A percentile compares a stretch with the other conserved stretches of the same genome.
These are phyloP conservation scores for Paramecium caudatum DNA, from an alignment of 73 alveolate species.

Conservation along the genomic window DNA sequence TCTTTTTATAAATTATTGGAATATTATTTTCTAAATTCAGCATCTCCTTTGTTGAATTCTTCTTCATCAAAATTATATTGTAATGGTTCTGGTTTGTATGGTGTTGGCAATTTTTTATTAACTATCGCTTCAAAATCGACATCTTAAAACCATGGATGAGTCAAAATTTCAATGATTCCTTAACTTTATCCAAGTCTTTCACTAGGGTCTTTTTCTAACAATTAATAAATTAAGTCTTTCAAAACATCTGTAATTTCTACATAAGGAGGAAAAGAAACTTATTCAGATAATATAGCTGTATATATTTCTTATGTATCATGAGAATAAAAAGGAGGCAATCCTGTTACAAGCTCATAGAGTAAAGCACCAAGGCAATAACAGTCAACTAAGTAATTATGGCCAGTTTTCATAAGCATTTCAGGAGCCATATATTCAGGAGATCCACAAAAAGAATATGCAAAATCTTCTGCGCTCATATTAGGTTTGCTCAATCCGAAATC, in stretches of 20 bases:
- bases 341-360: conserved; percentile 80
- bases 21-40: conserved; percentile 71
- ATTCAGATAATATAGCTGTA: conserved; percentile 66
- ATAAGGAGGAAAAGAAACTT: conserved; percentile 66
- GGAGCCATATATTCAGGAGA: conserved; percentile 86
- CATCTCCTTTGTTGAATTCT: conserved; percentile 74
- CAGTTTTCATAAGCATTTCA: conserved; percentile 80
- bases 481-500: conserved; percentile 82
- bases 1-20: conserved; percentile 19
- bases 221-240: conserved; percentile 81
- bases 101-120: conserved; percentile 66
- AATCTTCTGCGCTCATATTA: conserved; percentile 69
- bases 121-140: conserved; percentile 69
- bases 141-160: conserved; percentile 72
- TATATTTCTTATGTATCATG: conserved; percentile 68
- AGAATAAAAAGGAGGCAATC: conserved; percentile 79
- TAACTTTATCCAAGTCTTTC: conserved; percentile 85
- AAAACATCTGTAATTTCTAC: conserved; percentile 76
- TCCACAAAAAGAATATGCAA: conserved; percentile 83
- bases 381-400: conserved; percentile 79
- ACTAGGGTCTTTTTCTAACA: conserved; percentile 87
- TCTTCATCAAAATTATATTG: conserved; percentile 76
- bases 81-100: conserved; percentile 72
- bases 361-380: conserved; percentile 81
- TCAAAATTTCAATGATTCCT: conserved; percentile 73